Base-by-base conservation (phyloP, 2,329 filamentous ascomycete species). In the Pseudogymnoascus sp. region DNA sequence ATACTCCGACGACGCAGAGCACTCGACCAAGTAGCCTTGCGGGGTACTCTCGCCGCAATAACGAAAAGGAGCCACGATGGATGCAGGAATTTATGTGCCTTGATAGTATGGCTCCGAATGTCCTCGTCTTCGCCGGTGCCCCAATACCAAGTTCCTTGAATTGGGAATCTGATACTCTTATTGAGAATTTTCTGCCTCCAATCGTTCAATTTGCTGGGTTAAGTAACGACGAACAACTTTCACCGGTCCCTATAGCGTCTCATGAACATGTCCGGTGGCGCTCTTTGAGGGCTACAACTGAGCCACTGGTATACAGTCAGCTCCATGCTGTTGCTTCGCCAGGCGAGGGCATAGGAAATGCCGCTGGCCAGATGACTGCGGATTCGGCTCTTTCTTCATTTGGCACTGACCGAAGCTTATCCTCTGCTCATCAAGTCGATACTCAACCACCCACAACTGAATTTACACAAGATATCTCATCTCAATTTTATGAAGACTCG, bases 401-500 rank as follows among this genome's bases (percentile, higher is more conserved):
- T 30, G n/a, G 47, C 47, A 54, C 47, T 2, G 25, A 54, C 5
- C 28, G 18, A 54, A 54, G 47, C 22, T 67, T 63, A n/a, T 62
- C 66, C 16, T 43, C 67, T 7, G 64, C 64, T 60, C 65, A 67
- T 20, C 16, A 65, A 1, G 64, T 64, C 4, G 64, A 67, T 43
- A 59, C 58, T 4, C 35, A 35, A 32, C n/a, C 20, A 12, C 64
- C 63, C 8, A 65, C 62, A 41, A 37, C 61, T 1, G 60, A 65
- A 61, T 65, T 65, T 8, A 57, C 65, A 37, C 65, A 70, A 28
- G 70, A 75, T 16, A 64, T 77, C 0, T 72, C 86, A 3, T 81
- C 82, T 3, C 80, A 86, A 61, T 95, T 94, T 71, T 89, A 90
- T 67, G 83, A 94, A 65, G 84, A 93, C 68, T 94, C 90, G 0